These are phyloP conservation scores for Prunus persica DNA, from an alignment of 306 rosid genomes.

Conservation along the genomic window Prunus_persica_NCBIv2 NC_034015.1:20504001-20504500, in stretches of 20 bases:
- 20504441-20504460: background rate
- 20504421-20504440: background rate
- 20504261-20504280: constrained; percentile 46
- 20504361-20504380: background rate
- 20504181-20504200: constrained; percentile 30
- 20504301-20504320: background rate
- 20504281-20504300: background rate
- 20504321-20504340: background rate
- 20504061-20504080: background rate
- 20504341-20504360: background rate
- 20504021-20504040: background rate
- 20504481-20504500: background rate
- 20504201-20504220: constrained; percentile 15
- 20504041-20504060: background rate
- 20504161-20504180: background rate
- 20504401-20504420: background rate
- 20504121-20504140: background rate
- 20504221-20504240: constrained; percentile 35
- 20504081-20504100: background rate
- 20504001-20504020: background rate
- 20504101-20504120: background rate
- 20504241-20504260: constrained; percentile 49
- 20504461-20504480: background rate
- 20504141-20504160: background rate
- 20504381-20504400: background rate